phyloP scores from a whole-genome alignment of 352 stramenopile genomes.

The Pythium aphanidermatum region DNA sequence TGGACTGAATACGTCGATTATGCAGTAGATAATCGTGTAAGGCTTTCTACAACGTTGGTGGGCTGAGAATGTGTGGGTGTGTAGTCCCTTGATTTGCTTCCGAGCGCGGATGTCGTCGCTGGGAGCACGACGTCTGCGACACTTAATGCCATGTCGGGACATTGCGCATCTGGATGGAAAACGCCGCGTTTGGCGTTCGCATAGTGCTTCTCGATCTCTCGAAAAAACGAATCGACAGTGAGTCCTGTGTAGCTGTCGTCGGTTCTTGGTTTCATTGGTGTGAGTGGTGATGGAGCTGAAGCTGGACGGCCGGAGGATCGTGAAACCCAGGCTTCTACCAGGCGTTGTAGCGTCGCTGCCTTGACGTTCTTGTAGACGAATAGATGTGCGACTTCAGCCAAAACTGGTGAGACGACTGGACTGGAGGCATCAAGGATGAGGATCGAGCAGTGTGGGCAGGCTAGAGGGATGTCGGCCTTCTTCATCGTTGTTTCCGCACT shows the following conservation, averaged over 20 bases:
- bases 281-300: not conserved
- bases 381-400: slow-evolving; percentile 29
- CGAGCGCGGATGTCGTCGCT: slow-evolving; percentile 1
- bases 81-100: not conserved
- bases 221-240: slow-evolving; percentile 55
- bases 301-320: not conserved
- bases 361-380: slow-evolving; percentile 49
- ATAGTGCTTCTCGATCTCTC: slow-evolving; percentile 45
- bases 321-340: slow-evolving; percentile 33
- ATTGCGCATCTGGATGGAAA: slow-evolving; percentile 33
- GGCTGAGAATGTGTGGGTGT: too few species aligned
- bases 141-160: slow-evolving; percentile 50
- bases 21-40: slow-evolving; percentile 3
- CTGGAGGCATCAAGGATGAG: slow-evolving; percentile 19
- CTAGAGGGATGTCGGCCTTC: slow-evolving; percentile 15
- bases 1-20: slow-evolving; percentile 1
- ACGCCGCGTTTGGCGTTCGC: slow-evolving; percentile 37
- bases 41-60: slow-evolving; percentile 6
- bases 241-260: slow-evolving; percentile 31
- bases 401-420: slow-evolving; percentile 21
- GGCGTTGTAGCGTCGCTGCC: slow-evolving; percentile 44
- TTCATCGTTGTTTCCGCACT: slow-evolving; percentile 22
- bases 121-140: slow-evolving; percentile 32
- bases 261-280: not conserved
- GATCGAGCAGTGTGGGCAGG: slow-evolving; percentile 58